Evolutionary conservation across 441 rosid species (phyloP).

Genomic region (Sinapis alba): DNA sequence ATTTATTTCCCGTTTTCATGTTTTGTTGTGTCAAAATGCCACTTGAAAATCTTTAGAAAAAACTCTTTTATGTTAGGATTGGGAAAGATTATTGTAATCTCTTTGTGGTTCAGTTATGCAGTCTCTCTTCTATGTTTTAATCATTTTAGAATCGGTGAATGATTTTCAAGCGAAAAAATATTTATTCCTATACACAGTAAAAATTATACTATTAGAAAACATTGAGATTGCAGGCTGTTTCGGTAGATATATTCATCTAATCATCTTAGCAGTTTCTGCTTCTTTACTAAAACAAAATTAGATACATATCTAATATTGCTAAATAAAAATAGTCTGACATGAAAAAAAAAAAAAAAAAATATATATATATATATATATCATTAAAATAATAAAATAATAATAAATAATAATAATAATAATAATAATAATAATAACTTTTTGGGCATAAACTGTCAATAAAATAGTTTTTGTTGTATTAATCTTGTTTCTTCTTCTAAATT

Average conservation of each 20-base stretch:
- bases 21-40: background rate
- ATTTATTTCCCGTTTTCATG: background rate
- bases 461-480: background rate
- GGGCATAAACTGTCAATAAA: background rate
- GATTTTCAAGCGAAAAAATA: background rate
- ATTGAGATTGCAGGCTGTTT: conserved; percentile 2
- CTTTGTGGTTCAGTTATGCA: background rate
- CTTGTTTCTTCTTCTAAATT: background rate
- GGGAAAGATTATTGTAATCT: background rate
- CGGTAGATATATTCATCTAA: background rate
- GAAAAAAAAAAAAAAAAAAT: too few species aligned
- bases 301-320: background rate
- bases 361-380: too few species aligned
- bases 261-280: conserved; percentile 1
- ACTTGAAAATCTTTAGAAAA: background rate
- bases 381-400: too few species aligned
- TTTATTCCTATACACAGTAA: background rate
- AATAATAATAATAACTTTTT: background rate
- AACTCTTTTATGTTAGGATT: background rate
- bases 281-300: background rate
- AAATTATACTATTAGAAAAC: background rate
- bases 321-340: background rate
- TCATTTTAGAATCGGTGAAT: background rate
- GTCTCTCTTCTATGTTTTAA: background rate
- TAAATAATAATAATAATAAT: too few species aligned